phyloP scores from a whole-genome alignment of 495 filamentous ascomycete species.

The Bathelium albidoporum region DNA sequence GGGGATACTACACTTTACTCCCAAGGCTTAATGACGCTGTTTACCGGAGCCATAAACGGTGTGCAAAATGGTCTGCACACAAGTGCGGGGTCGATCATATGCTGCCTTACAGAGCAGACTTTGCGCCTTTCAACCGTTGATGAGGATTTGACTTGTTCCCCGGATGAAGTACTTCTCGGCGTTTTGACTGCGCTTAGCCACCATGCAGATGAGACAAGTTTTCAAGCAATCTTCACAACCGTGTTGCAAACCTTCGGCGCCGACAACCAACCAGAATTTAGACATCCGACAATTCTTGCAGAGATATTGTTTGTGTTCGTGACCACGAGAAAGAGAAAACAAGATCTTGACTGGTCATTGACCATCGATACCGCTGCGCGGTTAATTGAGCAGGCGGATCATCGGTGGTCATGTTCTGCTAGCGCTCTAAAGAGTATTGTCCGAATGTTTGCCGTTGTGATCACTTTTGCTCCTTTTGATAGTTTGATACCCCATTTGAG shows the following conservation, averaged over 20 bases:
- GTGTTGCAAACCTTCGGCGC: slow-evolving; percentile 31
- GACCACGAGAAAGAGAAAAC: neutral
- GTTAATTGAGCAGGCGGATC: slow-evolving; percentile 38
- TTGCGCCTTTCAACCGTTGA: neutral
- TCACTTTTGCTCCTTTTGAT: slow-evolving; percentile 69
- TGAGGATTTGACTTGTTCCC: slow-evolving; percentile 1
- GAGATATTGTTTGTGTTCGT: neutral
- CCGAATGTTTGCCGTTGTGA: slow-evolving; percentile 48
- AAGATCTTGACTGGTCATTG: neutral
- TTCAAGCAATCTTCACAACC: slow-evolving; percentile 49
- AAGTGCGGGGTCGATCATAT: slow-evolving; percentile 58
- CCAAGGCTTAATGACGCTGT: slow-evolving; percentile 81
- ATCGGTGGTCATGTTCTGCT: neutral
- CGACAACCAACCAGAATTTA: neutral
- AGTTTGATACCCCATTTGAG: slow-evolving; percentile 56
- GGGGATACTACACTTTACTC: slow-evolving; percentile 54
- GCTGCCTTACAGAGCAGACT: slow-evolving; percentile 40
- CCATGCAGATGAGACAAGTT: slow-evolving; percentile 62
- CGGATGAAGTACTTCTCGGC: slow-evolving; percentile 52
- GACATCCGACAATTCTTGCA: neutral
- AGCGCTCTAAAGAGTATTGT: slow-evolving; percentile 18
- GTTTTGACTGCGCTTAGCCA: slow-evolving; percentile 72
- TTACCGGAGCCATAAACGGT: slow-evolving; percentile 78
- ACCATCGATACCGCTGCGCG: neutral
- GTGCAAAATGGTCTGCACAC: slow-evolving; percentile 73